phyloP scores from a whole-genome alignment of 371 early-diverging fungal species.

The Lichtheimia hyalospora region DNA sequence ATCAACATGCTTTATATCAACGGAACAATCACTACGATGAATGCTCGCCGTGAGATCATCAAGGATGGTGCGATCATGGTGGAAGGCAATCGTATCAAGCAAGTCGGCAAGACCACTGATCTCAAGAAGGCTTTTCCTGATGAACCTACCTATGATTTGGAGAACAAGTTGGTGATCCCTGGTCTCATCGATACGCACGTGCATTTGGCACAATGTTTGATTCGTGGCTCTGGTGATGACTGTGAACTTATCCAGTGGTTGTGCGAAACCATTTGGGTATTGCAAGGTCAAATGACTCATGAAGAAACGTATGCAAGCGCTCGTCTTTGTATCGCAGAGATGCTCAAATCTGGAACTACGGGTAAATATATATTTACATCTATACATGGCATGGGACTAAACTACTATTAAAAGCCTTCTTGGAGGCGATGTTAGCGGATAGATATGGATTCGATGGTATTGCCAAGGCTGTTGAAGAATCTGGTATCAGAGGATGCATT shows the following conservation, averaged over 20 bases:
- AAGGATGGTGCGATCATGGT: conserved; percentile 23
- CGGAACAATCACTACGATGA: conserved; percentile 24
- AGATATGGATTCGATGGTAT: conserved; percentile 25
- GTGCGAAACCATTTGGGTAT: conserved; percentile 23
- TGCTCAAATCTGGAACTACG: conserved; percentile 27
- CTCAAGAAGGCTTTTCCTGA: conserved; percentile 13
- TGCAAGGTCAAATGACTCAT: conserved; percentile 21
- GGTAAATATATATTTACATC: no score
- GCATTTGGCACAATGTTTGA: conserved; percentile 21
- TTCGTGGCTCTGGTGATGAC: conserved; percentile 28
- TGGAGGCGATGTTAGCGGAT: conserved; percentile 27
- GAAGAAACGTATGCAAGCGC: conserved; percentile 23
- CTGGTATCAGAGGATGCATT: conserved; percentile 24
- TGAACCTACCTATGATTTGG: conserved; percentile 20
- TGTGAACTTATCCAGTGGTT: conserved; percentile 24
- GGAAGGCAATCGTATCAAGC: conserved; percentile 13
- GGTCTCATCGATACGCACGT: conserved; percentile 26
- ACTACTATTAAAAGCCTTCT: conserved; percentile 1
- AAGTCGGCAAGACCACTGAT: conserved; percentile 20
- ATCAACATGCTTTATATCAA: conserved; percentile 23
- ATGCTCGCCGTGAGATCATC: conserved; percentile 23
- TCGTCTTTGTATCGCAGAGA: conserved; percentile 27
- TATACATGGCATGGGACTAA: no score
- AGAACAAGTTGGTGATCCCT: conserved; percentile 21
- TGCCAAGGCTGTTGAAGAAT: conserved; percentile 24